Conservation (phyloP, 768 basidiomycete species). For the Phaeotremella fagi region DNA sequence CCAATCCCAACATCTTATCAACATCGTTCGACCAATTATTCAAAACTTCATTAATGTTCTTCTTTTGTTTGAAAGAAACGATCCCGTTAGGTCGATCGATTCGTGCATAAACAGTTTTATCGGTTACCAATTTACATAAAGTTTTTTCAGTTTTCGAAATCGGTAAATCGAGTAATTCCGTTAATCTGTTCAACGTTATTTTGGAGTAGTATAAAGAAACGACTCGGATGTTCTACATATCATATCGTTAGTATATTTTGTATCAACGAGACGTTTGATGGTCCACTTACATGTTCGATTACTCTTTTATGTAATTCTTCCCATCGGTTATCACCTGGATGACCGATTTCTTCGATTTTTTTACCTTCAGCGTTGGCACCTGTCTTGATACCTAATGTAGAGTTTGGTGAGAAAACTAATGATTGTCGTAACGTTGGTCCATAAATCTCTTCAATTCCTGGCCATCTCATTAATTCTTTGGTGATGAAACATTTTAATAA, state of each 20-base stretch:
- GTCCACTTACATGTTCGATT: slow-evolving; percentile 79
- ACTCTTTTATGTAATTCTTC: slow-evolving; percentile 92
- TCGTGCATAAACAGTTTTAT: slow-evolving; percentile 86
- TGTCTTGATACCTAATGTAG: slow-evolving; percentile 39
- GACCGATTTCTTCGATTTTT: slow-evolving; percentile 40
- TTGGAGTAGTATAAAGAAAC: slow-evolving; percentile 91
- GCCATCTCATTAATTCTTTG: slow-evolving; percentile 93
- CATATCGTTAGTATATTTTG: too few species aligned
- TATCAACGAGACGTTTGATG: too few species aligned
- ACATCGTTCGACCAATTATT: slow-evolving; percentile 98
- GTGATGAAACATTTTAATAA: slow-evolving; percentile 91
- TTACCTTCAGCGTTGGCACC: slow-evolving; percentile 35
- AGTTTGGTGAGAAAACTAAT: slow-evolving; percentile 65
- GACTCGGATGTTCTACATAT: slow-evolving; percentile 81
- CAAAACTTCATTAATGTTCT: slow-evolving; percentile 84
- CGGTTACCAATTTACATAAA: slow-evolving; percentile 82
- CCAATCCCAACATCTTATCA: slow-evolving; percentile 79
- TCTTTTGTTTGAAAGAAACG: slow-evolving; percentile 77
- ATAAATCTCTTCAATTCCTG: slow-evolving; percentile 81
- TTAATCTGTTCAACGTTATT: slow-evolving; percentile 76
- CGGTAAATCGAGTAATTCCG: slow-evolving; percentile 78
- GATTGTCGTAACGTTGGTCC: slow-evolving; percentile 76
- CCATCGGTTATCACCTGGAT: slow-evolving; percentile 65
- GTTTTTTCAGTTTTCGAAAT: slow-evolving; percentile 78
- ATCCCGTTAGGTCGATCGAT: slow-evolving; percentile 88